Base-by-base conservation (phyloP, 1,139 yeast genomes). In the Yamadazyma kanchanaburiensis region DNA sequence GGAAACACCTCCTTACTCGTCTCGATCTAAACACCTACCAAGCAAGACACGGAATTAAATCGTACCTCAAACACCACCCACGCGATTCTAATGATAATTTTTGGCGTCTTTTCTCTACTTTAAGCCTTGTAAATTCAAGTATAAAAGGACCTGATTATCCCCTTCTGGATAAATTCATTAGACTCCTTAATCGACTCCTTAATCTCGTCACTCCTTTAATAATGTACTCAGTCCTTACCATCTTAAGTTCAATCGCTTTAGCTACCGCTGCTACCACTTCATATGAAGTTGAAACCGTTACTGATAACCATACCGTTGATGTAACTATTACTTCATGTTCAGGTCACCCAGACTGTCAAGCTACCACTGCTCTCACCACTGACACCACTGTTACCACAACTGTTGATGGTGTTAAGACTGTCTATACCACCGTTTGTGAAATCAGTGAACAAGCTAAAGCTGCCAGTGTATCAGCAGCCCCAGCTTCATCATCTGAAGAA, bases 341-440 rank as follows among this genome's bases (percentile, higher is more conserved):
- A 24, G 57, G 63, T 43, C 40, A 64, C 46, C 56, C 53, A 32
- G 26, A 27, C 26, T 43, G 47, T 40, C 30, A 34, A 22, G 44
- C 33, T 26, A 33, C 22, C 12, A 41, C 29, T 28, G 39, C 37
- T 27, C 37, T 26, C 31, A 51, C 60, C 32, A 38, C 46, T 23
- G 28, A 28, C 14, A 19, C 34, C 21, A 17, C 26, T 17, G 33
- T 28, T 32, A 31, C 35, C 22, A 32, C 55, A 24, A 63, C 71
- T 20, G 53, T 54, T 14, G 41, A 51, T 22, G 54, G 51, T 36
- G 65, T 63, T 32, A 57, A 47, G 29, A 68, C 74, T 22, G 41
- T 51, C 28, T 64, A 62, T 60, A 65, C 74, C 38, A 69, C 76
- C 29, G 53, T 61, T 51, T 67, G 74, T 38, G 70, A 67, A 31